Evolutionary conservation across 345 rosid species (phyloP).

Genomic region (Sisymbrium altissimum): DNA sequence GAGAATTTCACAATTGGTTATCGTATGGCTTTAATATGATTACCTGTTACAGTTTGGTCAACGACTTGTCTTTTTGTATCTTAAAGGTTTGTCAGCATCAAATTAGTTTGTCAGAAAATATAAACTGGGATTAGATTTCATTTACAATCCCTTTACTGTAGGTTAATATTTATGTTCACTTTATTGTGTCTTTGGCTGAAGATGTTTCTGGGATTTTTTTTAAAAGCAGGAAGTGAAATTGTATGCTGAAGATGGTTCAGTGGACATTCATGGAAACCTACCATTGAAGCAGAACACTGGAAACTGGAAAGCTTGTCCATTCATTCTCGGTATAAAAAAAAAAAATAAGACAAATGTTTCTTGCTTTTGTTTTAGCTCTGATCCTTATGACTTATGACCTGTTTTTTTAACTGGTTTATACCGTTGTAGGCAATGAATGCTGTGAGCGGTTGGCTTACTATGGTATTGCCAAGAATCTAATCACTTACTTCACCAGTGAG

Average conservation of each 20-base stretch:
- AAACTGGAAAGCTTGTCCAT: conserved; percentile 48
- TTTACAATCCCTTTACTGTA: too few relatives aligned
- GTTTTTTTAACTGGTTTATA: not conserved
- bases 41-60: too few relatives aligned
- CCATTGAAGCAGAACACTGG: conserved; percentile 61
- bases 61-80: too few relatives aligned
- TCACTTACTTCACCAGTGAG: conserved; percentile 23
- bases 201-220: not conserved
- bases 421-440: conserved; percentile 26
- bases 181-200: not conserved
- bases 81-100: too few relatives aligned
- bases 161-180: too few relatives aligned
- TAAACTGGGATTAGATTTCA: too few relatives aligned
- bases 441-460: conserved; percentile 58
- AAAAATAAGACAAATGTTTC: not conserved
- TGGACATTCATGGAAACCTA: conserved; percentile 57
- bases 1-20: too few relatives aligned
- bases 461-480: conserved; percentile 29
- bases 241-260: conserved; percentile 85
- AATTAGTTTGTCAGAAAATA: too few relatives aligned
- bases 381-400: not conserved
- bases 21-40: too few relatives aligned
- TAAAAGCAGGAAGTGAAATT: conserved; percentile 29
- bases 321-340: not conserved
- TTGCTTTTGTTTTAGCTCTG: not conserved